Conservation (phyloP, 2,329 filamentous ascomycete species). For the Metarhizium rileyi region DNA sequence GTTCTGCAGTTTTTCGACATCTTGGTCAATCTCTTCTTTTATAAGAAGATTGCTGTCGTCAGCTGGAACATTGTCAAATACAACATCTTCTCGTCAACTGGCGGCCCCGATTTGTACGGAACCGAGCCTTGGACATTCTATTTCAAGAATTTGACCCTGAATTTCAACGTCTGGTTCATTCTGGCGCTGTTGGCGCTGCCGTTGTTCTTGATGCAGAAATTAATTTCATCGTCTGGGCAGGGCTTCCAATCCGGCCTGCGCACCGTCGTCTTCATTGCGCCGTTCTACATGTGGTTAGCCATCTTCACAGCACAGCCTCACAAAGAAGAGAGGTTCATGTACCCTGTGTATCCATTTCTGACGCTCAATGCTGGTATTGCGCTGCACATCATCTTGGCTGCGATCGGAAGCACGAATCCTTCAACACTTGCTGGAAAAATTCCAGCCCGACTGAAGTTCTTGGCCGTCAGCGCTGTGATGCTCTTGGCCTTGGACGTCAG, state of each 20-base stretch:
- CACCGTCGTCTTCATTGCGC: slow-evolving; percentile 66
- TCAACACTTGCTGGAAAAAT: slow-evolving; percentile 60
- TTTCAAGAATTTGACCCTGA: slow-evolving; percentile 78
- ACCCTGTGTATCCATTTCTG: slow-evolving; percentile 85
- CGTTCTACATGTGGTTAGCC: slow-evolving; percentile 88
- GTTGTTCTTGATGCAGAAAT: slow-evolving; percentile 63
- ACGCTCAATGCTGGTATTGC: slow-evolving; percentile 80
- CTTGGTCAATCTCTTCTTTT: slow-evolving; percentile 72
- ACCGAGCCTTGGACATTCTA: slow-evolving; percentile 98
- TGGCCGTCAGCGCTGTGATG: slow-evolving; percentile 49
- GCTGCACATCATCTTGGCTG: slow-evolving; percentile 68
- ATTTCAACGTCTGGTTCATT: slow-evolving; percentile 92
- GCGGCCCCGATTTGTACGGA: slow-evolving; percentile 86
- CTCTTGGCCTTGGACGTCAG: slow-evolving; percentile 57
- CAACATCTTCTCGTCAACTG: slow-evolving; percentile 78
- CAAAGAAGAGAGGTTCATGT: slow-evolving; percentile 99
- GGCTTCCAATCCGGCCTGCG: slow-evolving; percentile 63
- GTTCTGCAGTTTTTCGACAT: slow-evolving; percentile 57
- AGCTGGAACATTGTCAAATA: slow-evolving; percentile 92
- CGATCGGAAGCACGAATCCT: slow-evolving; percentile 61
- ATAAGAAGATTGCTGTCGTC: slow-evolving; percentile 66
- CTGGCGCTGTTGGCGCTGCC: slow-evolving; percentile 68
- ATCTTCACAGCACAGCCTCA: slow-evolving; percentile 92
- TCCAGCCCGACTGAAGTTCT: slow-evolving; percentile 64
- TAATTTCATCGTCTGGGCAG: slow-evolving; percentile 49